A percentile compares a stretch with the other conserved stretches of the same genome.
Conservation (phyloP, 768 basidiomycete genomes). For the Coprinopsis cinerea region DNA sequence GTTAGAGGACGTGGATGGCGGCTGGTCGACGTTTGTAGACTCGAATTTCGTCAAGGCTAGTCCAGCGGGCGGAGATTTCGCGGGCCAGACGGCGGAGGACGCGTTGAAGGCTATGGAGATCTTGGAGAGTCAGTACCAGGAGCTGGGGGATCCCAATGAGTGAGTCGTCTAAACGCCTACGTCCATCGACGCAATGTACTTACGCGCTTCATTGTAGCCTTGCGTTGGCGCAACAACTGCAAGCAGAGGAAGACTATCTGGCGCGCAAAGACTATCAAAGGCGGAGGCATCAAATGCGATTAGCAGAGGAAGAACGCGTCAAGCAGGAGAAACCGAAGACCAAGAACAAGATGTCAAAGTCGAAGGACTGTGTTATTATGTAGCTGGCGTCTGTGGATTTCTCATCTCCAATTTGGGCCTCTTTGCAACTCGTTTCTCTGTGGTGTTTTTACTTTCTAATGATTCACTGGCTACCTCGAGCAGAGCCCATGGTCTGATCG, state of each 20-base stretch:
- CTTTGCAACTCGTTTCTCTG: too few species aligned
- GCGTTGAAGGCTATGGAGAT: constrained; percentile 46
- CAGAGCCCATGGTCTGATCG: too few species aligned
- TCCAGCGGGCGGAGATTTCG: constrained; percentile 78
- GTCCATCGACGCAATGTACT: not conserved
- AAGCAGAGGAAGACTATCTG: constrained; percentile 70
- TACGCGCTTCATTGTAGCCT: constrained; percentile 33
- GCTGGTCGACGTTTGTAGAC: constrained; percentile 73
- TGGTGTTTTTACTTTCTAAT: too few species aligned
- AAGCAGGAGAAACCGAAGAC: constrained; percentile 19
- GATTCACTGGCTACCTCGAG: too few species aligned
- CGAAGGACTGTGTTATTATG: constrained; percentile 55
- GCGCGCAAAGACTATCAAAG: constrained; percentile 29
- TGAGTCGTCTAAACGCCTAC: constrained; percentile 27
- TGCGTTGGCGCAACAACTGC: constrained; percentile 69
- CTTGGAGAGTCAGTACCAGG: constrained; percentile 30
- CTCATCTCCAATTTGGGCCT: not conserved
- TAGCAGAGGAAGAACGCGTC: constrained; percentile 20
- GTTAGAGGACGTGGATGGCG: constrained; percentile 82
- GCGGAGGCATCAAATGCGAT: constrained; percentile 23
- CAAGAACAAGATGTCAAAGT: constrained; percentile 41
- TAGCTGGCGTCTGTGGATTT: too few species aligned
- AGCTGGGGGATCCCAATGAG: constrained; percentile 45
- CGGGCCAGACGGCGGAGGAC: constrained; percentile 64
- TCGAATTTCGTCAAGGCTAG: constrained; percentile 54